Conservation (phyloP, 2,329 filamentous ascomycete species). For the Fusarium vanettenii region DNA sequence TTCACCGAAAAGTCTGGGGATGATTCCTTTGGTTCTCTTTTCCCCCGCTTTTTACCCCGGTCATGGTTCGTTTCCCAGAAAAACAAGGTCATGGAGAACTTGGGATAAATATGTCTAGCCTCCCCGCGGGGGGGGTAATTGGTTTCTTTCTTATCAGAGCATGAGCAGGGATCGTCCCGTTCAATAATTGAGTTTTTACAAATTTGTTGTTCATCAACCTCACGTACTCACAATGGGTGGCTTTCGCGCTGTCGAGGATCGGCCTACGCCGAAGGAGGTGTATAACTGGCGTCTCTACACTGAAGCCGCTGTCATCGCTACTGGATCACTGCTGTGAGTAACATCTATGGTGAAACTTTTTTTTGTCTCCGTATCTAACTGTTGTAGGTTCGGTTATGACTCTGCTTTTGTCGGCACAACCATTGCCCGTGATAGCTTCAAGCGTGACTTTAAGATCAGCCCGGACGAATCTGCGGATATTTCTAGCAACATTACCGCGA, state of each 20-base stretch:
- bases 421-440: slow-evolving; percentile 61
- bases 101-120: slow-evolving; percentile 37
- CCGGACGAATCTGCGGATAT: slow-evolving; percentile 45
- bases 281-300: slow-evolving; percentile 65
- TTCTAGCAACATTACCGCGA: slow-evolving; percentile 58
- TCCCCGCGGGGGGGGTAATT: slow-evolving; percentile 8
- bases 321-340: slow-evolving; percentile 58
- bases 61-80: slow-evolving; percentile 4
- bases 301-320: slow-evolving; percentile 60
- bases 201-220: neutral
- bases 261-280: slow-evolving; percentile 66
- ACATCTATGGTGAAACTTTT: too few species aligned
- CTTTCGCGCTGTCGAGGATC: slow-evolving; percentile 63
- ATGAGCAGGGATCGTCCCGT: neutral
- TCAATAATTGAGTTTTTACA: neutral
- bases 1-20: too few species aligned
- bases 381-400: slow-evolving; percentile 63
- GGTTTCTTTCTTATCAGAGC: neutral
- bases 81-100: slow-evolving; percentile 6
- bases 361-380: too few species aligned
- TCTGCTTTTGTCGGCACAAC: slow-evolving; percentile 66
- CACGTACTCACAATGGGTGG: slow-evolving; percentile 46
- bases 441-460: slow-evolving; percentile 52
- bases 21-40: too few species aligned
- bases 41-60: neutral